phyloP scores from a whole-genome alignment of 1,284 basidiomycete species.

The Pascua sp. region DNA sequence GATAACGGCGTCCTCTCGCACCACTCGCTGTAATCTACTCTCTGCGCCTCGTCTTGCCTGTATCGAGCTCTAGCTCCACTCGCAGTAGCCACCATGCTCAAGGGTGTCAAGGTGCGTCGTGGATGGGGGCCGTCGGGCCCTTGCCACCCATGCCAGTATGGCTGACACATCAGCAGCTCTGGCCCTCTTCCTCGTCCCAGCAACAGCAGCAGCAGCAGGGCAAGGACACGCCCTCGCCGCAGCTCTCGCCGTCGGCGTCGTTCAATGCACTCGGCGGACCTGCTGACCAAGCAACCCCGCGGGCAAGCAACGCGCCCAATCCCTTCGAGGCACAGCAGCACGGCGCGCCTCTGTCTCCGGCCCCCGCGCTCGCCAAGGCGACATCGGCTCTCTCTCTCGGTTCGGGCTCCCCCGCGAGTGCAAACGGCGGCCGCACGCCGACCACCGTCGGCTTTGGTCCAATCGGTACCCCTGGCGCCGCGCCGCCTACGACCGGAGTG shows the following conservation, averaged over 20 bases:
- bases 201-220: conserved; percentile 10
- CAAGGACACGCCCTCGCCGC: conserved; percentile 20
- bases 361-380: conserved; percentile 43
- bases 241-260: conserved; percentile 39
- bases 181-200: conserved; percentile 35
- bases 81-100: conserved; percentile 32
- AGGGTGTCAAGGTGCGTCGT: conserved; percentile 44
- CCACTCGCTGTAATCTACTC: too few relatives aligned
- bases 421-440: conserved; percentile 38
- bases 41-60: too few relatives aligned
- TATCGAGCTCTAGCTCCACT: too few relatives aligned
- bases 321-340: conserved; percentile 60
- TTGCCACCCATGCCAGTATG: conserved; percentile 7
- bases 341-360: conserved; percentile 25
- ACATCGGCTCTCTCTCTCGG: conserved; percentile 39
- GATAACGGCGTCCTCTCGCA: too few relatives aligned
- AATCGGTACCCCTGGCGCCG: conserved; percentile 45
- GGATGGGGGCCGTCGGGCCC: background rate
- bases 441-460: conserved; percentile 43
- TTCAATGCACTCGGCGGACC: conserved; percentile 48
- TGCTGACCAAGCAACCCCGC: conserved; percentile 68
- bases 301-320: conserved; percentile 58
- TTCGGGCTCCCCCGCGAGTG: conserved; percentile 35
- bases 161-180: conserved; percentile 34
- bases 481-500: conserved; percentile 45